phyloP scores from a whole-genome alignment of 1,284 basidiomycete genomes.

The Marasmius sp. region DNA sequence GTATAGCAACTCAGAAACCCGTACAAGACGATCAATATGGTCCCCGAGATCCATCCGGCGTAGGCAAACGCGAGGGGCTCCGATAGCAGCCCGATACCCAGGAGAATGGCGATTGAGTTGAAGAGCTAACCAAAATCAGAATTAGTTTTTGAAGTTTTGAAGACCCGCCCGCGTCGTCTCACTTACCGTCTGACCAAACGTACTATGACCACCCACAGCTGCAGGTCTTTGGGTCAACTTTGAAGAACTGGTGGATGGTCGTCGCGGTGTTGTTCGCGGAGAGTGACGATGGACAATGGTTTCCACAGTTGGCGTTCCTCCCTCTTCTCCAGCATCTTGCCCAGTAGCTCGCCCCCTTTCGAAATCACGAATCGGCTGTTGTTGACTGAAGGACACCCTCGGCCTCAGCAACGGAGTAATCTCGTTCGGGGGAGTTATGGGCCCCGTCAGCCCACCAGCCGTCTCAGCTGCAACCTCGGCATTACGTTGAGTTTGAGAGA shows the following conservation, averaged over 20 bases:
- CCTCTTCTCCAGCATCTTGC: background rate
- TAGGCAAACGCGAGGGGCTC: constrained; percentile 88
- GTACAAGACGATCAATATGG: constrained; percentile 73
- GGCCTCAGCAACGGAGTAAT: constrained; percentile 13
- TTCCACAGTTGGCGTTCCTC: background rate
- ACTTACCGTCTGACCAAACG: constrained; percentile 82
- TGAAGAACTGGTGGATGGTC: constrained; percentile 29
- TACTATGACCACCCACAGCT: constrained; percentile 56
- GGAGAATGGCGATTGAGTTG: constrained; percentile 83
- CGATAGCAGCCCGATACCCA: constrained; percentile 89
- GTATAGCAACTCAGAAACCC: constrained; percentile 85
- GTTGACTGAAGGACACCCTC: constrained; percentile 9
- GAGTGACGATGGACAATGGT: constrained; percentile 8
- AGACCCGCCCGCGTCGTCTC: background rate
- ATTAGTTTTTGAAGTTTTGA: background rate
- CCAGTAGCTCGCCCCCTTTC: background rate
- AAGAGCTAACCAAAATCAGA: constrained; percentile 59
- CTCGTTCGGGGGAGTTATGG: constrained; percentile 4
- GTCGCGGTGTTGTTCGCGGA: constrained; percentile 14
- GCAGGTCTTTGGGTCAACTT: constrained; percentile 29
- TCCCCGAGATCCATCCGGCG: constrained; percentile 83
- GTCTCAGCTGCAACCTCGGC: background rate
- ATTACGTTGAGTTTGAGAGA: background rate
- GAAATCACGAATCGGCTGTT: background rate
- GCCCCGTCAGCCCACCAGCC: background rate